Evolutionary conservation across 1,139 yeast genomes (phyloP), one percentile per base, ranked within the genome.

Genomic region (Entelexis paramagnoliae): DNA sequence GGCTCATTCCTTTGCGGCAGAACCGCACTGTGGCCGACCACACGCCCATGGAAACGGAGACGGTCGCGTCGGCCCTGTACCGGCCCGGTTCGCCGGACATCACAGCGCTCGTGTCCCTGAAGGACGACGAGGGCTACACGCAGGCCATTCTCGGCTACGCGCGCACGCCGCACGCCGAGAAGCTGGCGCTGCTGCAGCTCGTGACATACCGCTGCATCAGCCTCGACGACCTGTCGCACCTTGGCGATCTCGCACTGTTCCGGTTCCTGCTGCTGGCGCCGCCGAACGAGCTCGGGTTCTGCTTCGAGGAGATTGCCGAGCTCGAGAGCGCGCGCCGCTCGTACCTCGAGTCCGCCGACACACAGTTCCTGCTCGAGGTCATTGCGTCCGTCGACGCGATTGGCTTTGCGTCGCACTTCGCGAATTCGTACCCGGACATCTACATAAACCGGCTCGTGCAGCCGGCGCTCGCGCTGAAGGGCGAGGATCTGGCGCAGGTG

Each of bases 281-380:
- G 9, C 38, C 49, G 5, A 46, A 34, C 41, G 60, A 57, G 44
- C 4, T 54, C 8, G 59, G 58, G 3, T 46, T 57, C 47, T 43
- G 48, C 17, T 40, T 30, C 14, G 59, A 57, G 36, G 59, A 56
- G 22, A 32, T 56, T 2, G 55, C 44, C 6, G 49, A 48, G 10
- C 41, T 56, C 17, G n/a, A 39, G 5, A n/a, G 14, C 2, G 32
- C 36, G 4, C 51, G 59, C 6, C 40, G 36, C 5, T 28, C 52
- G 28, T 56, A 26, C 32, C 30, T 56, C 19, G 42, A 34, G 19
- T 11, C 19, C 1, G 36, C 52, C 1, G 44, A 33, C 4, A 34
- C 46, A 3, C 29, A 30, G 4, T 42, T 41, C 29, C 19, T 56
- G 22, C 38, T 56, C 20, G 34, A 35, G 3, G 17, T 56, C 28